phyloP scores from a whole-genome alignment of 2,329 filamentous ascomycete genomes.

The Alternaria triticina region DNA sequence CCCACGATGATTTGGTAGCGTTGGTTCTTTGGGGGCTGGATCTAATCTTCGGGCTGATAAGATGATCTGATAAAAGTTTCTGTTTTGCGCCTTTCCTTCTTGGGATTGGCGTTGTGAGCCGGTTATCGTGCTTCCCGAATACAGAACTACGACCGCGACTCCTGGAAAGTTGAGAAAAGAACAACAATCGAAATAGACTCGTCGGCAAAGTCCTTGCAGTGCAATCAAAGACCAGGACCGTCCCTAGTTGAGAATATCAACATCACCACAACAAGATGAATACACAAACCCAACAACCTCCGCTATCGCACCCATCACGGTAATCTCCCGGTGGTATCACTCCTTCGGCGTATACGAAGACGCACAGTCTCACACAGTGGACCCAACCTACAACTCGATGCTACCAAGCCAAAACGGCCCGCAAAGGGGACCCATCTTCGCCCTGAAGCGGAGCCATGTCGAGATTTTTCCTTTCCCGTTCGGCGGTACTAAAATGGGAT shows the following conservation, averaged over 20 bases:
- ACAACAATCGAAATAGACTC: background rate
- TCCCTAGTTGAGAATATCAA: rapidly evolving
- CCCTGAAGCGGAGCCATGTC: background rate
- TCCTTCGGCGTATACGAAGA: background rate
- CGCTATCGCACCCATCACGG: background rate
- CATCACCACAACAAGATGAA: background rate
- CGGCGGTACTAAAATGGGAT: background rate
- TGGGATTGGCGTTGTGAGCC: background rate
- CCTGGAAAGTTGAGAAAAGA: background rate
- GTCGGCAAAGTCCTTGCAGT: background rate
- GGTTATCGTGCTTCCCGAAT: background rate
- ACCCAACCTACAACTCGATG: background rate
- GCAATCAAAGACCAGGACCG: rapidly evolving
- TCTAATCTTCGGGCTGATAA: background rate
- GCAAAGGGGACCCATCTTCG: background rate
- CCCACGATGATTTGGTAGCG: background rate
- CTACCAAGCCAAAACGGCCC: background rate
- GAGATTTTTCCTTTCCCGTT: background rate
- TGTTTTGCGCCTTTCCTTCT: background rate
- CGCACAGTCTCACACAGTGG: background rate
- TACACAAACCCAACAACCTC: background rate
- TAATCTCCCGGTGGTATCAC: background rate
- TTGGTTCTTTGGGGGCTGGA: background rate
- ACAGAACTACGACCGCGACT: background rate
- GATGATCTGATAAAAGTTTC: conserved; percentile 1